These are phyloP conservation scores for Penicillium coffeae DNA, from an alignment of 495 filamentous ascomycete genomes.

Conservation along the genomic window DNA sequence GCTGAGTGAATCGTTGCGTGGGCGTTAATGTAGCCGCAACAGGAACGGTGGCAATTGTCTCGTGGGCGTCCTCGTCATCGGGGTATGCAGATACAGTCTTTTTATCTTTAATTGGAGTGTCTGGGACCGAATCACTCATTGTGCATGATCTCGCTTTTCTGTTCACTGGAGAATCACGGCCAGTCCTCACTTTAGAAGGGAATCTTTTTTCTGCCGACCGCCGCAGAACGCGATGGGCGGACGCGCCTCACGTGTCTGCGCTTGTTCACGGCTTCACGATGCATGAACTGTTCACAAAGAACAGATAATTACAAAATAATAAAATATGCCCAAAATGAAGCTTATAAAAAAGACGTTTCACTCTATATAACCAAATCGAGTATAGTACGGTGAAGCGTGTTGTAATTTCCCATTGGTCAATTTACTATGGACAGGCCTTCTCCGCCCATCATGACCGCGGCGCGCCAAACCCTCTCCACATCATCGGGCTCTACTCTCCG, in stretches of 20 bases:
- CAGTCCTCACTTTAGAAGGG: background rate
- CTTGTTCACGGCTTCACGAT: slow-evolving; percentile 3
- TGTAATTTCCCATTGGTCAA: background rate
- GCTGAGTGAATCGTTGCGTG: slow-evolving; percentile 56
- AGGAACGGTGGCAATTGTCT: slow-evolving; percentile 60
- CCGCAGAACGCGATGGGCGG: slow-evolving; percentile 23
- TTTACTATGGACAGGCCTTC: background rate
- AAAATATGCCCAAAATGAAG: background rate
- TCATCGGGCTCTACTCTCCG: background rate
- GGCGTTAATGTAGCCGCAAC: slow-evolving; percentile 35
- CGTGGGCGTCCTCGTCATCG: slow-evolving; percentile 41
- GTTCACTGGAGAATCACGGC: slow-evolving; percentile 10
- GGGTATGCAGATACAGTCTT: slow-evolving; percentile 35
- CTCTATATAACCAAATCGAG: background rate
- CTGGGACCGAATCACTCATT: slow-evolving; percentile 43
- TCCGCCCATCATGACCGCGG: background rate
- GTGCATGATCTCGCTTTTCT: slow-evolving; percentile 1
- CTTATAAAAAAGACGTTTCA: background rate
- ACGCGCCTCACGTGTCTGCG: slow-evolving; percentile 19
- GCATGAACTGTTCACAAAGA: background rate
- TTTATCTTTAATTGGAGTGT: slow-evolving; percentile 48
- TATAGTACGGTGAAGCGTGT: background rate
- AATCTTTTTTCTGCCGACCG: slow-evolving; percentile 22
- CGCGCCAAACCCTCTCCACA: background rate
- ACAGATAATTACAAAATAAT: background rate